Base-by-base conservation (phyloP, 2,329 filamentous ascomycete species). In the Ophiostoma tasmaniense region DNA sequence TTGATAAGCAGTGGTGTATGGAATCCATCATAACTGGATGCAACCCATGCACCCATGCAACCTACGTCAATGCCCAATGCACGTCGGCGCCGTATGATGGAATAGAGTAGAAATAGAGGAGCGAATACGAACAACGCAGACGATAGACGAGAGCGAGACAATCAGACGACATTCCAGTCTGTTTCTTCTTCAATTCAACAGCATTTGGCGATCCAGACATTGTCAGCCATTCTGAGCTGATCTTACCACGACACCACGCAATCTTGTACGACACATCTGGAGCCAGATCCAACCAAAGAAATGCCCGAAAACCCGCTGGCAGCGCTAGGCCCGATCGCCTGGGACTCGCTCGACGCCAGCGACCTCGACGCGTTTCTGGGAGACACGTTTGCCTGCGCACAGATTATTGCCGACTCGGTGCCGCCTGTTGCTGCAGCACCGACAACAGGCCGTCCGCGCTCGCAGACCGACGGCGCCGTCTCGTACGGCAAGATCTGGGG, bases 401-500 rank as follows among this genome's bases (percentile, higher is more conserved):
- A 73, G 71, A 59, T 66, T 4, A 50, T 72, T 45, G 65, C 70
- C 64, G 72, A 71, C 67, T 72, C 71, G 1, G 68, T 73, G 20
- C 71, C 72, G 28, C 13, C 64, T 8, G 22, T 37, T 4, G 25
- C 25, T 10, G 11, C 50, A 25, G 28, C 45, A 13, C n/a, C 30
- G 0, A 35, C 66, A 7, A n/a, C 66, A 70, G 82, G 77, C 72
- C 83, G 81, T 6, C 78, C 82, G 13, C 86, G 87, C 55, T 82
- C 87, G 22, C 82, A 85, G 72, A 84, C 86, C 35, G 83, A 86
- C 59, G 76, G 82, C 68, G 85, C 87, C 2, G 75, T 75, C 5
- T 74, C 77, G 6, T 74, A 75, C 20, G 30, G 25, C 55, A 61
- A 30, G 25, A 61, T 61, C 11, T 33, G 33, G 28, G 74, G 67